These are phyloP conservation scores for Rhodotorula sp. DNA, from an alignment of 1,284 basidiomycete species.

Conservation along the genomic window DNA sequence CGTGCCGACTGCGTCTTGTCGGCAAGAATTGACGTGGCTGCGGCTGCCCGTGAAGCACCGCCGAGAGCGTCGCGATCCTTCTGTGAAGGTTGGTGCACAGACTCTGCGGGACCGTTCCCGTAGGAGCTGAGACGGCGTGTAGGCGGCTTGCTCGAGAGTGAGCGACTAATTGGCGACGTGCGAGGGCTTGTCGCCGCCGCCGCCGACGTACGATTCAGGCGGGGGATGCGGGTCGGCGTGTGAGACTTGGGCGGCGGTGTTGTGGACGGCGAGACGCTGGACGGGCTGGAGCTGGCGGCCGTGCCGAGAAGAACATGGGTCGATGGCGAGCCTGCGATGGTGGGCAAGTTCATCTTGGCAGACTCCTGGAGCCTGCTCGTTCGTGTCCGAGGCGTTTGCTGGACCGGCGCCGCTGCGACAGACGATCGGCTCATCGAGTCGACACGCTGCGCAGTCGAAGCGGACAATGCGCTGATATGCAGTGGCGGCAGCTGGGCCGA, in stretches of 20 bases:
- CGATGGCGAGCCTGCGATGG: slow-evolving; percentile 85
- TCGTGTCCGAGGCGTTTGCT: slow-evolving; percentile 22
- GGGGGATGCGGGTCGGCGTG: slow-evolving; percentile 86
- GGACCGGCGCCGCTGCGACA: slow-evolving; percentile 15
- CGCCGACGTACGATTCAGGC: slow-evolving; percentile 46
- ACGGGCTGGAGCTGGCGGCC: neutral
- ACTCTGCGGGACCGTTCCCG: neutral
- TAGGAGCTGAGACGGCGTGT: slow-evolving; percentile 46
- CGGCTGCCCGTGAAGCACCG: neutral
- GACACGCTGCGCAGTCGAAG: slow-evolving; percentile 71
- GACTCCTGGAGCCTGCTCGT: slow-evolving; percentile 38
- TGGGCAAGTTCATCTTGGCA: slow-evolving; percentile 59
- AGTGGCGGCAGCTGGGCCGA: slow-evolving; percentile 68
- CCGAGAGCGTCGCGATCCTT: too few relatives aligned
- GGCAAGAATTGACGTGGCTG: slow-evolving; percentile 4
- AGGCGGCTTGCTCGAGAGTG: slow-evolving; percentile 58
- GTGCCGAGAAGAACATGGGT: neutral
- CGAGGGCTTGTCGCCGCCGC: slow-evolving; percentile 44
- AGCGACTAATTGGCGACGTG: slow-evolving; percentile 61
- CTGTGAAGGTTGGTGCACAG: too few relatives aligned
- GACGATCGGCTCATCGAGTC: slow-evolving; percentile 35
- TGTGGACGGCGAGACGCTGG: slow-evolving; percentile 11
- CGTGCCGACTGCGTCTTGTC: slow-evolving; percentile 26
- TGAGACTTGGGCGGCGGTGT: slow-evolving; percentile 40
- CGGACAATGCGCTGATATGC: slow-evolving; percentile 77